Base-by-base conservation (phyloP, 1,284 basidiomycete genomes). In the Ustilago xerochloae region DNA sequence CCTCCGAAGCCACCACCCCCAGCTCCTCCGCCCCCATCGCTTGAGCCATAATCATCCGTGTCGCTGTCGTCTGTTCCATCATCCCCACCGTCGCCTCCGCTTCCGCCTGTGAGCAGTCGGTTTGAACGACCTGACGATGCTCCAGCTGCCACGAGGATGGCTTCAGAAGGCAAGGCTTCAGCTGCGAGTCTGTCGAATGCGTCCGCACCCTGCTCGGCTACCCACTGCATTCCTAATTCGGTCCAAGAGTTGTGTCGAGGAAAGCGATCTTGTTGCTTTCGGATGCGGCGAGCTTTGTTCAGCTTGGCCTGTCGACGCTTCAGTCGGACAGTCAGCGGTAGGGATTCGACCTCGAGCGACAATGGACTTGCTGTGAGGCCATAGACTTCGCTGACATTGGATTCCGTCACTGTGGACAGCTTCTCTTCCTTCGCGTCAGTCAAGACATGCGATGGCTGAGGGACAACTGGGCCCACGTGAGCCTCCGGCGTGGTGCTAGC, bases 31-130 rank as follows among this genome's bases (percentile, higher is more conserved):
- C 65, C 73, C 12, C 75, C 76, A 38, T 80, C 78, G 51, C 78
- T 80, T 16, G 78, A 80, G 5, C 79, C 79, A 43, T 79, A 79
- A 47, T 79, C 74, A 39, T 75, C 75, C 16, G 77, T 75, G 32
- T 62, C 63, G 33, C 64, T 65, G 36, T 43, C 61, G 28, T 69
- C 60, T 5, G 52, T 54, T 22, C 63, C 64, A 30, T 52, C 63
- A 26, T 63, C 57, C 4, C 57, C 60, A 2, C 56, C 63, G 13
- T 49, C 53, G 13, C 63, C 48, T 18, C 55, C 55, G 39, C 53
- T 49, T 4, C 56, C 69, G n/a, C 60, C 35, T 1, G 39, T 24
- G 6, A 51, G n/a, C 1, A 62, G 36, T 16, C 54, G 57, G 4
- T 35, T 46, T 4, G 67, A 59, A 29, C 10, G 47, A 24, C 47